These are phyloP conservation scores for Hericium alpestre DNA, from an alignment of 768 basidiomycete genomes.

Conservation along the genomic window DNA sequence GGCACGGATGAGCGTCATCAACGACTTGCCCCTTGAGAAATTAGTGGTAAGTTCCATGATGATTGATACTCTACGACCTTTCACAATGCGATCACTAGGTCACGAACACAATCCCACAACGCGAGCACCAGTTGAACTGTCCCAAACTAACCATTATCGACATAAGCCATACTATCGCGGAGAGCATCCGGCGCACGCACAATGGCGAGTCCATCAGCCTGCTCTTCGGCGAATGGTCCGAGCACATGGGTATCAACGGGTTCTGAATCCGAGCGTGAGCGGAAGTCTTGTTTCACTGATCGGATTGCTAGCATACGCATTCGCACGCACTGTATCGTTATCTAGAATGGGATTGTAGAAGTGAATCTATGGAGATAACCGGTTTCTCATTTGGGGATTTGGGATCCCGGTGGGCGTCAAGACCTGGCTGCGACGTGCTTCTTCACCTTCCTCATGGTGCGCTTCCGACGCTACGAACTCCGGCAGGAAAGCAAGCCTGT, in stretches of 20 bases:
- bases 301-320: neutral
- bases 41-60: conserved; percentile 59
- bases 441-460: too few relatives aligned
- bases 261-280: neutral
- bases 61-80: too few relatives aligned
- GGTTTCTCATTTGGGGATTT: too few relatives aligned
- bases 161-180: conserved; percentile 84
- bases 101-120: conserved; percentile 91
- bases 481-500: too few relatives aligned
- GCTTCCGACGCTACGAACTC: too few relatives aligned
- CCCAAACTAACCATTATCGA: conserved; percentile 84
- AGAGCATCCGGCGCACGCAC: conserved; percentile 90
- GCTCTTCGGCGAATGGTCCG: conserved; percentile 77
- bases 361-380: too few relatives aligned
- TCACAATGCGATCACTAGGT: conserved; percentile 37
- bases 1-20: conserved; percentile 54
- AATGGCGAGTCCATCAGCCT: conserved; percentile 90
- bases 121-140: conserved; percentile 46
- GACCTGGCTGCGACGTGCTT: too few relatives aligned
- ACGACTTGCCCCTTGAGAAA: conserved; percentile 66
- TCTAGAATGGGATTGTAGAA: neutral
- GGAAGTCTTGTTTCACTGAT: neutral
- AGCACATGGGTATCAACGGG: conserved; percentile 24
- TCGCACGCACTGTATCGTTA: neutral
- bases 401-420: too few relatives aligned